Conservation (phyloP, 78 protist genomes). For the Trichosphaerium sp. region DNA sequence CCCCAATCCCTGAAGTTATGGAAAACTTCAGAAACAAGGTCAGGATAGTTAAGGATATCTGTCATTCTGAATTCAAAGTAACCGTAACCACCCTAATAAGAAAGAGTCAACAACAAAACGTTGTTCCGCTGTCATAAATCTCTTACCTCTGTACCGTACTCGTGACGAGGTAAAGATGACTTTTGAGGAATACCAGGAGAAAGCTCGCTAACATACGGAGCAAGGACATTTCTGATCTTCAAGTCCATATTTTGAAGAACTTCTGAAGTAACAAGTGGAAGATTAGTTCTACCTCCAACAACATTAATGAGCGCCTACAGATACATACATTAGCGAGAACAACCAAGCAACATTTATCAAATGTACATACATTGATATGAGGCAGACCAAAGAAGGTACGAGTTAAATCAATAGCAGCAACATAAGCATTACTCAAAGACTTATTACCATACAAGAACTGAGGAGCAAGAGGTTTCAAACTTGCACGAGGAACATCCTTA, state of each 20-base stretch:
- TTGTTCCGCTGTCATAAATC: no score
- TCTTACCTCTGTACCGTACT: constrained; percentile 60
- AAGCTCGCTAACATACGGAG: constrained; percentile 61
- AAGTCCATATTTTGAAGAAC: constrained; percentile 26
- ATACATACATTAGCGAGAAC: no score
- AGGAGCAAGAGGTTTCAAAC: constrained; percentile 18
- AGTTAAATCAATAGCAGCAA: not conserved
- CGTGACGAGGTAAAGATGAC: constrained; percentile 38
- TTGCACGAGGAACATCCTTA: no score
- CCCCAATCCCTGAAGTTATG: constrained; percentile 72
- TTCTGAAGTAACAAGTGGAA: constrained; percentile 37
- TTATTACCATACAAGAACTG: not conserved
- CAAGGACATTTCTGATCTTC: constrained; percentile 40
- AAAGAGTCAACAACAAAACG: no score
- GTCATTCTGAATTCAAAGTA: constrained; percentile 45
- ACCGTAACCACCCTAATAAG: constrained; percentile 57
- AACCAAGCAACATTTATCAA: no score
- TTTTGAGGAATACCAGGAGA: constrained; percentile 55
- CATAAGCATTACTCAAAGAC: not conserved
- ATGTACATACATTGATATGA: not conserved
- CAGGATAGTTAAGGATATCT: constrained; percentile 47
- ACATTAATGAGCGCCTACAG: constrained; percentile 2
- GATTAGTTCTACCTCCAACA: constrained; percentile 18
- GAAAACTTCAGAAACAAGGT: constrained; percentile 62
- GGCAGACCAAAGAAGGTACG: constrained; percentile 24